Evolutionary conservation across 257 asterid genomes (phyloP).

Genomic region (Rhazya stricta): DNA sequence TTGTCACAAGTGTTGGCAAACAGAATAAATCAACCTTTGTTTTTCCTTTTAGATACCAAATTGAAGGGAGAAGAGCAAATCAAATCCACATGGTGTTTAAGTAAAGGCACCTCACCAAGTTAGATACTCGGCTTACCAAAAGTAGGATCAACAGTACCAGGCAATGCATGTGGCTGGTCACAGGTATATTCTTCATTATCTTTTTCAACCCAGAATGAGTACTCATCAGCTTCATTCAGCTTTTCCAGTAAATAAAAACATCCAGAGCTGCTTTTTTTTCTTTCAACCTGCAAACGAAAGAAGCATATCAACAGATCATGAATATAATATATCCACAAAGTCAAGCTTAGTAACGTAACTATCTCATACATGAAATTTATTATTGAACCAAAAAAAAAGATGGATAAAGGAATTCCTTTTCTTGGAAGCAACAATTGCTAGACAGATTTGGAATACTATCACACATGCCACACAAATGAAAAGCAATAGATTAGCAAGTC

Average conservation of each 20-base stretch:
- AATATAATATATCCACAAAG: background rate
- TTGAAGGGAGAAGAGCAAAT: background rate
- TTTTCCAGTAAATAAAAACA: slow-evolving; percentile 86
- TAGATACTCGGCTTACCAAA: slow-evolving; percentile 40
- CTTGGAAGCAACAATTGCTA: background rate
- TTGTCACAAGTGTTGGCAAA: background rate
- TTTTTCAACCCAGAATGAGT: slow-evolving; percentile 74
- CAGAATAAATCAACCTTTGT: background rate
- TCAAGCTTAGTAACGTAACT: background rate
- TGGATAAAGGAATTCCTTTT: background rate
- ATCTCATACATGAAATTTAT: background rate
- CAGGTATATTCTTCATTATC: slow-evolving; percentile 43
- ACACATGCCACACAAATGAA: background rate
- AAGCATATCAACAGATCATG: slow-evolving; percentile 1
- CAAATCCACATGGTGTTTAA: background rate
- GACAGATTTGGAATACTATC: background rate
- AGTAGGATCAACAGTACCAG: slow-evolving; percentile 40
- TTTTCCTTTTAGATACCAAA: background rate
- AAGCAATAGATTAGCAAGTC: background rate
- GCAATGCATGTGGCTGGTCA: slow-evolving; percentile 52
- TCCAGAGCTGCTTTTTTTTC: slow-evolving; percentile 51
- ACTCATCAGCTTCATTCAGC: slow-evolving; percentile 80
- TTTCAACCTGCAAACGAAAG: slow-evolving; percentile 62
- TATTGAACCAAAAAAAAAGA: background rate
- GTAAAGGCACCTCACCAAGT: slow-evolving; percentile 3